Evolutionary conservation across 2,329 filamentous ascomycete species (phyloP).

Genomic region (Aurifilum marmelostoma): DNA sequence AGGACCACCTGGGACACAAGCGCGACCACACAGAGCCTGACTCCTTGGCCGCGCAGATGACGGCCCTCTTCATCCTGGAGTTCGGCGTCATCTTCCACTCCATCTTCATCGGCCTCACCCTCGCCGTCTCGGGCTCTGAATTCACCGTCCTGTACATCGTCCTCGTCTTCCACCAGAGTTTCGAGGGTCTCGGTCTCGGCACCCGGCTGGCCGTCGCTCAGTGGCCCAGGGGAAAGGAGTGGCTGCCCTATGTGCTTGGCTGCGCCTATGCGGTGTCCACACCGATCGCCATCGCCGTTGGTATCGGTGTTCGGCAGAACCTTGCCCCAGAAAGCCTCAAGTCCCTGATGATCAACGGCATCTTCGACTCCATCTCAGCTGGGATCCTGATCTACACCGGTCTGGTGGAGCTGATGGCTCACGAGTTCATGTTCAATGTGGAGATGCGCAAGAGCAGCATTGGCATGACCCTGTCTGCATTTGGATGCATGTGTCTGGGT

Average conservation of each 20-base stretch:
- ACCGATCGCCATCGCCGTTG: constrained; percentile 54
- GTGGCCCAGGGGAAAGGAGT: constrained; percentile 45
- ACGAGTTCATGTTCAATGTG: constrained; percentile 54
- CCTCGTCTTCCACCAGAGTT: constrained; percentile 66
- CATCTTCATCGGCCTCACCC: constrained; percentile 65
- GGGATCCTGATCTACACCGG: constrained; percentile 55
- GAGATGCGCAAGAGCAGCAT: constrained; percentile 42
- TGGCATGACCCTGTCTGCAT: constrained; percentile 41
- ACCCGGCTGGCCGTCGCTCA: constrained; percentile 61
- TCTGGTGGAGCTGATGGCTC: constrained; percentile 52
- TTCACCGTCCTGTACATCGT: constrained; percentile 63
- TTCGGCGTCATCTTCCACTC: constrained; percentile 67
- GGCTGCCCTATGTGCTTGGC: constrained; percentile 55
- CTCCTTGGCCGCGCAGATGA: constrained; percentile 46
- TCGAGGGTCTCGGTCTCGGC: constrained; percentile 66
- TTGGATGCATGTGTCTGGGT: constrained; percentile 45
- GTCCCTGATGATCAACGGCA: constrained; percentile 48
- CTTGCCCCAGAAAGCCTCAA: constrained; percentile 44
- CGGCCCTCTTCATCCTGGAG: constrained; percentile 55
- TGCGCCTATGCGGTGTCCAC: constrained; percentile 54
- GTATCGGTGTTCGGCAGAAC: constrained; percentile 42
- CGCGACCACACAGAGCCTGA: constrained; percentile 28
- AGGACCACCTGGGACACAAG: constrained; percentile 29
- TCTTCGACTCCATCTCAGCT: constrained; percentile 51
- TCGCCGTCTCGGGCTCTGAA: constrained; percentile 60